These are phyloP conservation scores for Solanum ossicruentum DNA, from an alignment of 257 asterid genomes.

Conservation along the genomic window DNA sequence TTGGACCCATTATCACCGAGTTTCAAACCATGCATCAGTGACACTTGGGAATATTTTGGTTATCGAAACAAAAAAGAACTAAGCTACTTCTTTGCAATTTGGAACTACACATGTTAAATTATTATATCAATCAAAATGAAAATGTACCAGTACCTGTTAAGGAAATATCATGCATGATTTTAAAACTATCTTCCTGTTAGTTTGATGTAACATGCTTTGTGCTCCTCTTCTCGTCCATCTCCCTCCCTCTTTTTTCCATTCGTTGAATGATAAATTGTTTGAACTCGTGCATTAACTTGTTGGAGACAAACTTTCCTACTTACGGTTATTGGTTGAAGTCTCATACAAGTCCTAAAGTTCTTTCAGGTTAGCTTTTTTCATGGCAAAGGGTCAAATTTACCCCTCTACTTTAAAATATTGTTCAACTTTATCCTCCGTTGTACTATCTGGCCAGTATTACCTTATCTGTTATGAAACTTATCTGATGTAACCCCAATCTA, in stretches of 20 bases:
- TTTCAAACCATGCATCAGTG: neutral
- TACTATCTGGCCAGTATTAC: neutral
- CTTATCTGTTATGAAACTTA: neutral
- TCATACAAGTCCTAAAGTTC: neutral
- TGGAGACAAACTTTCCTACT: neutral
- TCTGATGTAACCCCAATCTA: neutral
- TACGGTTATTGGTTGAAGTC: neutral
- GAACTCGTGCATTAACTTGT: neutral
- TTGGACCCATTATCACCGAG: neutral
- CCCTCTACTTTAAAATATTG: neutral
- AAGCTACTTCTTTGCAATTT: neutral
- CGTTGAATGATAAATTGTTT: neutral
- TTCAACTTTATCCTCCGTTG: neutral
- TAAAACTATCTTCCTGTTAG: neutral
- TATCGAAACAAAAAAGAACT: neutral
- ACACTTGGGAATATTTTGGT: neutral
- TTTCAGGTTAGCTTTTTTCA: neutral
- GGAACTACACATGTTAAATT: neutral
- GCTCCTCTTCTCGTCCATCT: neutral
- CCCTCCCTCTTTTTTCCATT: neutral
- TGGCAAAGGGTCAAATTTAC: neutral
- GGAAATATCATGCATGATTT: neutral
- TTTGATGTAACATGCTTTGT: neutral
- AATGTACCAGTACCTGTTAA: neutral
- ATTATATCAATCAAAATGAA: neutral